Conservation (phyloP, 1,284 basidiomycete species). For the Ceratobasidium sp. region DNA sequence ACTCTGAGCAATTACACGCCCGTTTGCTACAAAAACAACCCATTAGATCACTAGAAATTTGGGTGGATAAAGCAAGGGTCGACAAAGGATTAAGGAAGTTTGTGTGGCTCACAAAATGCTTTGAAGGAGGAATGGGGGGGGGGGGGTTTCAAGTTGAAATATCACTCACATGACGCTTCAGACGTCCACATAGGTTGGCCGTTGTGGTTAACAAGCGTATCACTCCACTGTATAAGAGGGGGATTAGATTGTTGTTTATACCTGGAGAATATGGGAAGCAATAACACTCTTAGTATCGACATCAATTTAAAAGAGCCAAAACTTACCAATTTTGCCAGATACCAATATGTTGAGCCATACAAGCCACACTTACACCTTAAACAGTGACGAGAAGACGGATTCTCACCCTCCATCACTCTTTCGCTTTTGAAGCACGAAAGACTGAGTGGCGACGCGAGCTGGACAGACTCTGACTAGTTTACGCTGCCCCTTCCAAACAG, state of each 20-base stretch:
- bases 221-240: conserved; percentile 15
- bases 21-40: conserved; percentile 6
- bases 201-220: conserved; percentile 8
- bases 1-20: conserved; percentile 12
- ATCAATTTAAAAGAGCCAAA: neutral
- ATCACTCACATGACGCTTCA: conserved; percentile 16
- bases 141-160: neutral
- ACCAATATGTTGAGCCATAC: conserved; percentile 30
- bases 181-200: conserved; percentile 19
- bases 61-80: too few relatives aligned
- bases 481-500: neutral
- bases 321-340: conserved; percentile 39
- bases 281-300: neutral
- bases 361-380: conserved; percentile 4
- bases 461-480: neutral
- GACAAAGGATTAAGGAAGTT: too few relatives aligned
- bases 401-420: neutral
- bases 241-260: conserved; percentile 34
- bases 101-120: too few relatives aligned
- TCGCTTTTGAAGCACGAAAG: neutral
- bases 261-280: neutral
- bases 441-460: neutral
- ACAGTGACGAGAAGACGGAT: neutral
- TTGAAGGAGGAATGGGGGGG: too few relatives aligned
- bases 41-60: too few relatives aligned